Conservation (phyloP, 495 filamentous ascomycete genomes). For the Ascobolus immersus region DNA sequence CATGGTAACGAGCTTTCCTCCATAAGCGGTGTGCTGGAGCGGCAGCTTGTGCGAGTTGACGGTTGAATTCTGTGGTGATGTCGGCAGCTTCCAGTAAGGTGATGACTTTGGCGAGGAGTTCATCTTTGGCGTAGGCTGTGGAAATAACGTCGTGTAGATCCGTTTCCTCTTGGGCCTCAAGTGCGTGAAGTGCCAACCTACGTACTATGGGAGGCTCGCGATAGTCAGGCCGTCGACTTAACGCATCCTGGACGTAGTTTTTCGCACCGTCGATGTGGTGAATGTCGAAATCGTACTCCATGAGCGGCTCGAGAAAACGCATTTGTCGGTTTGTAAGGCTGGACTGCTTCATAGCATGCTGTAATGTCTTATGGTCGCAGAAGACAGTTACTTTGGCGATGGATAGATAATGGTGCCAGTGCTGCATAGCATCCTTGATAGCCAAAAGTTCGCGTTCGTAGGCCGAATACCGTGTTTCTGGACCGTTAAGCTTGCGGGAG, state of each 20-base stretch:
- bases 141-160: no score
- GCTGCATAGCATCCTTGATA: not conserved
- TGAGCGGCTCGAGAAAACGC: not conserved
- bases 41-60: no score
- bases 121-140: no score
- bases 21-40: no score
- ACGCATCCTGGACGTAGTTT: not conserved
- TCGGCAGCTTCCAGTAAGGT: no score
- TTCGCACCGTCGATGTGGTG: not conserved
- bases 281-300: constrained; percentile 1
- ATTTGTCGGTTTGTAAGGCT: not conserved
- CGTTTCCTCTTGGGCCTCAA: not conserved
- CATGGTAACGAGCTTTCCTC: no score
- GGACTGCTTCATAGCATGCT: not conserved
- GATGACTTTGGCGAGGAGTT: no score
- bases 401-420: not conserved
- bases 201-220: not conserved
- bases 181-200: not conserved
- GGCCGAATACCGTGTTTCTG: not conserved
- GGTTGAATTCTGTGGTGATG: no score
- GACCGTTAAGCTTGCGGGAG: not conserved
- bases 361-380: not conserved
- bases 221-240: not conserved
- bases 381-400: not conserved
- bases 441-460: not conserved